phyloP scores from a whole-genome alignment of 2,329 filamentous ascomycete genomes.

The Claviceps maximensis region DNA sequence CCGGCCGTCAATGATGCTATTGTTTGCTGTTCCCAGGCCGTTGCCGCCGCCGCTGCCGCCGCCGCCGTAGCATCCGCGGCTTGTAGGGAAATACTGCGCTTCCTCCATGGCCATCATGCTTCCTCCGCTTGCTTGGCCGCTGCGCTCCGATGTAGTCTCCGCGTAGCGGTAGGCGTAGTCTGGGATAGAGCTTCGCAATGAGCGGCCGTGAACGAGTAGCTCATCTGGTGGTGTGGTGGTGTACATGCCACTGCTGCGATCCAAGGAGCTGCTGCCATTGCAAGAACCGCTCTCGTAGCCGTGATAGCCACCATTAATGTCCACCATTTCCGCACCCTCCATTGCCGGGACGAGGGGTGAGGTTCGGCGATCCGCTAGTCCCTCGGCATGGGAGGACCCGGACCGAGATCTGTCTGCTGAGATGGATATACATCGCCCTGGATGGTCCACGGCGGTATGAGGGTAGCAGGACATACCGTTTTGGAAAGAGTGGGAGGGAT shows the following conservation, averaged over 20 bases:
- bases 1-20: neutral
- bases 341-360: neutral
- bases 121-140: neutral
- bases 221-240: constrained; percentile 6
- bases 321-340: neutral
- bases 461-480: constrained; percentile 7
- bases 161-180: constrained; percentile 20
- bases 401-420: neutral
- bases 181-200: constrained; percentile 8
- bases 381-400: neutral
- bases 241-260: constrained; percentile 7
- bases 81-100: neutral
- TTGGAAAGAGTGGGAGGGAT: constrained; percentile 12
- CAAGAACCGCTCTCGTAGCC: neutral
- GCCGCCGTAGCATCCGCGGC: constrained; percentile 1
- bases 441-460: constrained; percentile 3
- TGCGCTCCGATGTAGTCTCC: constrained; percentile 10
- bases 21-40: neutral
- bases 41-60: neutral
- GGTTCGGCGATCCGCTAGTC: neutral
- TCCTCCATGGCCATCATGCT: constrained; percentile 1
- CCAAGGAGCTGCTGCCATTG: neutral
- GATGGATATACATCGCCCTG: neutral
- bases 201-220: constrained; percentile 9
- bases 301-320: neutral